Base-by-base conservation (phyloP, 2,329 filamentous ascomycete species). In the Sporothrix mexicana region DNA sequence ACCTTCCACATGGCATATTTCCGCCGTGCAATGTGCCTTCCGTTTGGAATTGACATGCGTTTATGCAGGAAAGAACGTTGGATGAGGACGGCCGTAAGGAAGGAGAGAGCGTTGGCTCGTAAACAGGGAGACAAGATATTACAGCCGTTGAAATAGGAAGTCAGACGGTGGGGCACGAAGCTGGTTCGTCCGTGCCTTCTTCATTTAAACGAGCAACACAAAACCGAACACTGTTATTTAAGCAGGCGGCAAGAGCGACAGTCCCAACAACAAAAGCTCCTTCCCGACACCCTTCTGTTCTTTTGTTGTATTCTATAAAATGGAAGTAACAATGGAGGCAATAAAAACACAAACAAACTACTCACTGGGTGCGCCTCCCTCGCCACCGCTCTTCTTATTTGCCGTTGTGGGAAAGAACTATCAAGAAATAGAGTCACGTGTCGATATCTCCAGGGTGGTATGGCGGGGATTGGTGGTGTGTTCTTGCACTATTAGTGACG, bases 1-100 rank as follows among this genome's bases (percentile, higher is more conserved):
- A 68, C 66, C 66, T 68, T 68, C 66, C 66, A 55, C 66, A 68
- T 68, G 66, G 66, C 66, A 68, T 68, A 55, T 47, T 25, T 30
- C 47, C 4, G 49, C n/a, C 30, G 61, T 51, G 61, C 47, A 45
- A 49, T 59, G 59, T 43, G 15, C 20, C 64, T 20, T 68, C 51
- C 49, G 17, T 20, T 41, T 30, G 45, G 47, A 41, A 41, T 30
- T 30, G 15, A 30, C 15, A 17, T 23, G 47, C 25, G 30, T 53
- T 36, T 53, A 15, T 57, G 67, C 36, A 57, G 47, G 67, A 51
- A 69, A 36, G 67, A 20, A 20, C 51, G n/a, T n/a, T 43, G 49
- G 30, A 30, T 13, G 10, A 36, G 25, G 66, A 55, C 49, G 49
- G 47, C 66, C 66, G 66, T 69, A 55, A 55, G 49, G 66, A 43